phyloP scores from a whole-genome alignment of 208 protist species.

The Leishmania major region DNA sequence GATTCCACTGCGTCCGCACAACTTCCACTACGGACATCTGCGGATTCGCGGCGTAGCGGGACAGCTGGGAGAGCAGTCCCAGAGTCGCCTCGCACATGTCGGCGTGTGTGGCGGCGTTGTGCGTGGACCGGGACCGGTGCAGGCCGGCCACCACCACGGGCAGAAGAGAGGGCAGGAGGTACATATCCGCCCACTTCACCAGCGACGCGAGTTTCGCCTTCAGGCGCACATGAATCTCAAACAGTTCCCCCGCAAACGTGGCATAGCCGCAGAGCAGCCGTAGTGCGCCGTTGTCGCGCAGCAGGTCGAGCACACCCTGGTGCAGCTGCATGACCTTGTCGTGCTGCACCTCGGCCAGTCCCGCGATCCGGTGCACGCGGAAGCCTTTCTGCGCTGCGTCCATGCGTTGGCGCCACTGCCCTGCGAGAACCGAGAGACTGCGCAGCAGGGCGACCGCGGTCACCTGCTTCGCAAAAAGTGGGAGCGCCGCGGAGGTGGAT shows the following conservation, averaged over 20 bases:
- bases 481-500: slow-evolving; percentile 4
- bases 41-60: slow-evolving; percentile 36
- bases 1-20: slow-evolving; percentile 32
- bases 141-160: slow-evolving; percentile 39
- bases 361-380: background rate
- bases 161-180: slow-evolving; percentile 41
- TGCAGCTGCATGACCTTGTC: slow-evolving; percentile 12
- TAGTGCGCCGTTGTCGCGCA: slow-evolving; percentile 49
- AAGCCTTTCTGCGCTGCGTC: background rate
- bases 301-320: slow-evolving; percentile 25
- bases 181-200: slow-evolving; percentile 36
- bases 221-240: slow-evolving; percentile 42
- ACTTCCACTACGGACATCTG: slow-evolving; percentile 26
- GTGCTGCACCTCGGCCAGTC: background rate
- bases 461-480: slow-evolving; percentile 18
- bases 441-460: slow-evolving; percentile 13
- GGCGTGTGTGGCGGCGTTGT: slow-evolving; percentile 56
- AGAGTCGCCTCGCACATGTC: slow-evolving; percentile 62
- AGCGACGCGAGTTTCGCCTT: slow-evolving; percentile 29
- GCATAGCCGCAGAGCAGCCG: slow-evolving; percentile 65
- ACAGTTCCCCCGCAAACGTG: slow-evolving; percentile 52
- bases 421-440: slow-evolving; percentile 12
- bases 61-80: slow-evolving; percentile 50
- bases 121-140: slow-evolving; percentile 30
- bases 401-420: slow-evolving; percentile 7